Base-by-base conservation (phyloP, 129 eudicot genomes). In the Pseudognaphalium luteoalbum region DNA sequence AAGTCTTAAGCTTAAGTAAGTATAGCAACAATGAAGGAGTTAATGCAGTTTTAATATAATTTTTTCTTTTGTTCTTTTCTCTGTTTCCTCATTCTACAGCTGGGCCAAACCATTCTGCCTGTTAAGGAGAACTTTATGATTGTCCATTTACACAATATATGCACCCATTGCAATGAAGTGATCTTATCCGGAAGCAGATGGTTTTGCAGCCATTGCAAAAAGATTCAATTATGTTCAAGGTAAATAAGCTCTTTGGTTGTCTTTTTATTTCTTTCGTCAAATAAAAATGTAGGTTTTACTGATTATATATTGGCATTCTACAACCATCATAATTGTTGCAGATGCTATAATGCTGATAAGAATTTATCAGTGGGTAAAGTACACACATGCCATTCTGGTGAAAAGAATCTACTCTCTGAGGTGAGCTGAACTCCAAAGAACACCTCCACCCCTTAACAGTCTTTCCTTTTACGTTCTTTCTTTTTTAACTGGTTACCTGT, bases 191-290 rank as follows among this genome's bases (percentile, higher is more conserved):
- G 95, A 57, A 77, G 83, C 41, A 78, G 92, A 71, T 88, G 95
- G 95, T 80, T 59, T 85, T 93, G 96, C 81, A 73, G 34, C 47
- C 83, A 88, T 64, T 93, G 96, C 92, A 88, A 86, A 80, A 83
- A 85, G 63, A 77, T 81, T 64, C 91, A 88, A 72, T 65, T 92
- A 28, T 93, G 98, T 78, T 72, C 86, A 80, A 83, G 96, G 97
- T 89, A 82, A 47, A 51, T 10, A 30, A 73, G 20, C 80, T 58
- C 52, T 20, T 58, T 35, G 35, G 44, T 66, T 16, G 41, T 32
- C 19, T 70, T 64, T 35, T 57, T 25, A 7, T 4, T 44, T 62
- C 14, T 19, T 69, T 29, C 32, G 47, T 21, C 47, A 17, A 66
- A 21, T 32, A 67, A 44, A 10, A 41, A 14, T 32, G 30, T 50